Base-by-base conservation (phyloP, 139 green algal genomes). In the Dunaliella sp. region DNA sequence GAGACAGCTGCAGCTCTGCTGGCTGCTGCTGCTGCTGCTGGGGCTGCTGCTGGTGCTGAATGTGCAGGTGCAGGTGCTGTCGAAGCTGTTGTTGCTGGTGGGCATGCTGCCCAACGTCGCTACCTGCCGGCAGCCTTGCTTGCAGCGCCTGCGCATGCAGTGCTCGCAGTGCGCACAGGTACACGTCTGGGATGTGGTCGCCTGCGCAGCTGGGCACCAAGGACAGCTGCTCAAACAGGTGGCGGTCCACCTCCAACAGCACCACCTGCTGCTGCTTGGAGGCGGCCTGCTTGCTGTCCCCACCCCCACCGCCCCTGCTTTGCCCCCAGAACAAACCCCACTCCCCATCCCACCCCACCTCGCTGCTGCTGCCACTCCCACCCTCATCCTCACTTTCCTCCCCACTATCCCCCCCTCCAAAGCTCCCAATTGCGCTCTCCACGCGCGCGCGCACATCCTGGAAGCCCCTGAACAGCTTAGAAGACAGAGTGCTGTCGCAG, bases 171-270 rank as follows among this genome's bases (percentile, higher is more conserved):
- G 57, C 58, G 31, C 16, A 59, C 38, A 57, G 77, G 81, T 85
- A 85, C 12, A 58, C 28, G 31, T 85, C 81, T 1, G 81, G 81
- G 30, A 85, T 77, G 58, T 85, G 81, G 57, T 85, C 81, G 7
- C 35, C 26, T 31, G 81, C 81, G 26, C 81, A 85, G 37, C 58
- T 80, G 32, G 81, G 32, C 28, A 85, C 58, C 12, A 85, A 34
- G n/a, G 81, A 77, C 31, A 85, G 81, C 57, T 85, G 35, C 31
- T 85, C 81, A 72, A 85, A 85, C 76, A 38, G 31, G 28, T 25
- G 31, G 76, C 76, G 32, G 33, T 37, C 31, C 76, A 38, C 31
- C 33, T 81, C 31, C 76, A 81, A 3, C 76, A 81, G 76, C 76
- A 81, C 31, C 76, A 81, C n/a, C 38, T 38, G 33, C 26, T 31